These are phyloP conservation scores for Vinca major DNA, from an alignment of 305 asterid genomes.

Conservation along the genomic window DNA sequence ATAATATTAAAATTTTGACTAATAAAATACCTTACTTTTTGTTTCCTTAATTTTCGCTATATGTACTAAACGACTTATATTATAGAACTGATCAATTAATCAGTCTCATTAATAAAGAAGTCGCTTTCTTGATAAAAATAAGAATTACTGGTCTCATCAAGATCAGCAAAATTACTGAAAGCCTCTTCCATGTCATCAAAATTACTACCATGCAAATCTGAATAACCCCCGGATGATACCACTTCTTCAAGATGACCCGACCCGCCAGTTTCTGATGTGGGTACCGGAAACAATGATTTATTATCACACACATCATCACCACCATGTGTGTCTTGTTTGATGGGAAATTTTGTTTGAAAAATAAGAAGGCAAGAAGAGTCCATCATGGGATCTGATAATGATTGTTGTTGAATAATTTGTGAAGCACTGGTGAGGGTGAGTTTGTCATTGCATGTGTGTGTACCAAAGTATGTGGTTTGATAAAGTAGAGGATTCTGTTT, in stretches of 20 bases:
- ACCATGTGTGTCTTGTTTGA: slow-evolving; percentile 12
- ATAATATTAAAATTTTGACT: no score
- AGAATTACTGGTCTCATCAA: slow-evolving; percentile 11
- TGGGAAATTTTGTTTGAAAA: slow-evolving; percentile 20
- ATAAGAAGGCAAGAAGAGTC: slow-evolving; percentile 20
- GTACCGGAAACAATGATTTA: slow-evolving; percentile 22
- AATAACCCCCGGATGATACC: slow-evolving; percentile 15
- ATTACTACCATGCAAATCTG: slow-evolving; percentile 24
- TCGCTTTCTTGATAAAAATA: slow-evolving; percentile 13
- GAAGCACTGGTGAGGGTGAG: slow-evolving; percentile 3
- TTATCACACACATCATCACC: slow-evolving; percentile 25
- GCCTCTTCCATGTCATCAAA: slow-evolving; percentile 14
- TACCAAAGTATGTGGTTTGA: slow-evolving; percentile 52
- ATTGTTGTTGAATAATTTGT: slow-evolving; percentile 9
- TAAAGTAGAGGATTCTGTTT: slow-evolving; percentile 26
- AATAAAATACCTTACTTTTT: no score
- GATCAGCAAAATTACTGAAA: slow-evolving; percentile 24
- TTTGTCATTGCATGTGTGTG: slow-evolving; percentile 44
- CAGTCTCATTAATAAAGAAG: no score
- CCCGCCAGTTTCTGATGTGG: slow-evolving; percentile 7
- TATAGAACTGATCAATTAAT: no score
- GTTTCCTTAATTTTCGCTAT: no score
- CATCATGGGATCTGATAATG: slow-evolving; percentile 16
- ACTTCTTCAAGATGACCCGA: slow-evolving; percentile 19
- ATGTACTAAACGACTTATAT: no score